phyloP scores from a whole-genome alignment of 2,329 filamentous ascomycete species.

The Venturia pyrina region DNA sequence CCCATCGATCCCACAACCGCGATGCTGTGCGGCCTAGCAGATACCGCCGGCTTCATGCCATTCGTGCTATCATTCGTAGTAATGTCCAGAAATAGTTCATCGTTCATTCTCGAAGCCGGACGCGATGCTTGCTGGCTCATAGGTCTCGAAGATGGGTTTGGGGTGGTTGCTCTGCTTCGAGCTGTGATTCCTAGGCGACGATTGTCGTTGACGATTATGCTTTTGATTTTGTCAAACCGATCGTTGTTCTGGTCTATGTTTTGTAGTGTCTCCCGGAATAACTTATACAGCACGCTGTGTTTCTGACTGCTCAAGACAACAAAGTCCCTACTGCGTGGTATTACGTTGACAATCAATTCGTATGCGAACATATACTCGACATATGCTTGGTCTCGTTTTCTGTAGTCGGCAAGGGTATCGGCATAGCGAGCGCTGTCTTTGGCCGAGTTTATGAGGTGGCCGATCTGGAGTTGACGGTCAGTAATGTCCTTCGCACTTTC shows the following conservation, averaged over 20 bases:
- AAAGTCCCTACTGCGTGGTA: constrained; percentile 70
- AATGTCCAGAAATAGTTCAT: constrained; percentile 8
- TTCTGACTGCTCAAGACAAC: constrained; percentile 35
- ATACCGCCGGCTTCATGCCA: not conserved
- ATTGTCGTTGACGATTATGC: constrained; percentile 42
- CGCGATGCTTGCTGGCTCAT: constrained; percentile 3
- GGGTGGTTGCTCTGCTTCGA: not conserved
- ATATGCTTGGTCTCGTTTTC: constrained; percentile 63
- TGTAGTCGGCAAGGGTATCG: constrained; percentile 50
- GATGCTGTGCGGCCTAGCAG: not conserved
- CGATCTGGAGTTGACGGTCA: constrained; percentile 22
- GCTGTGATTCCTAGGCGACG: constrained; percentile 44
- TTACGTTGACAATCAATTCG: constrained; percentile 64
- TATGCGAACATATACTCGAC: constrained; percentile 76
- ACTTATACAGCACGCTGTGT: constrained; percentile 4
- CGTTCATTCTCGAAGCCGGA: constrained; percentile 1
- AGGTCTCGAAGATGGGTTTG: constrained; percentile 1
- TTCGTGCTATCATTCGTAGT: constrained; percentile 1
- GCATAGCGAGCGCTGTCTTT: constrained; percentile 38
- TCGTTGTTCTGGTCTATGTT: constrained; percentile 28
- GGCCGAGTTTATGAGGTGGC: constrained; percentile 31
- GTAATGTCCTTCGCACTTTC: not conserved
- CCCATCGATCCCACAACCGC: constrained; percentile 10
- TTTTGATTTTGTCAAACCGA: constrained; percentile 37
- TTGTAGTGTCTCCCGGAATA: constrained; percentile 16